Evolutionary conservation across 768 basidiomycete species (phyloP).

Genomic region (Tulasnella sp.): DNA sequence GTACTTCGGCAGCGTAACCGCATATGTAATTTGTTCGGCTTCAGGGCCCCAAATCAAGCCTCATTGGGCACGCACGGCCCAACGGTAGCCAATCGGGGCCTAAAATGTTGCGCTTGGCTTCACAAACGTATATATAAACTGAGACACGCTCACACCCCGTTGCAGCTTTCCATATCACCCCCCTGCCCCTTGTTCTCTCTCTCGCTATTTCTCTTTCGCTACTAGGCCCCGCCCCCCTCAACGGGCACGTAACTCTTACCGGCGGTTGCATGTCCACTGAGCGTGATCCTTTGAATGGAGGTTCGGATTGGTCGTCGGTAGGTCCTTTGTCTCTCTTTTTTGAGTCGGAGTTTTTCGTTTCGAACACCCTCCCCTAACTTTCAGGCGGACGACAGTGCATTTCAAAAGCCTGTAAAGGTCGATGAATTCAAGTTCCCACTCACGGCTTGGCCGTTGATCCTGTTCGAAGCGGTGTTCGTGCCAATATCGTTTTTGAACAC

Average conservation of each 20-base stretch:
- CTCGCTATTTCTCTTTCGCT: neutral
- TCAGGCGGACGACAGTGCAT: neutral
- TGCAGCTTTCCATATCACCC: too few relatives aligned
- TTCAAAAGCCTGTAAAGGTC: neutral
- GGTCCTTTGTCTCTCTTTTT: neutral
- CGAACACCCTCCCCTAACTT: neutral
- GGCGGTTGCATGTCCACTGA: neutral
- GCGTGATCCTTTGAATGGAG: neutral
- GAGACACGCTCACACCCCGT: too few relatives aligned
- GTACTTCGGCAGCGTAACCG: neutral
- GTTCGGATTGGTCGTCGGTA: neutral
- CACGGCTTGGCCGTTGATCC: neutral
- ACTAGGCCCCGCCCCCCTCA: neutral
- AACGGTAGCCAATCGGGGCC: neutral
- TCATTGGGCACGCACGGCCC: neutral
- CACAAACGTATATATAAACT: neutral
- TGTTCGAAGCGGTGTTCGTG: neutral
- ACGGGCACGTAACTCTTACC: neutral
- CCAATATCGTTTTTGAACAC: neutral
- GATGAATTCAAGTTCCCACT: neutral
- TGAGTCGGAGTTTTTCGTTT: neutral
- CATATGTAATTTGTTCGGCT: neutral
- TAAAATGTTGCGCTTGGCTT: neutral
- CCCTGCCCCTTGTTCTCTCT: too few relatives aligned
- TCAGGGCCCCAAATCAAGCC: neutral